A percentile compares a stretch with the other conserved stretches of the same genome.
phyloP scores from a whole-genome alignment of 352 stramenopile genomes.

The Phytophthora kernoviae region DNA sequence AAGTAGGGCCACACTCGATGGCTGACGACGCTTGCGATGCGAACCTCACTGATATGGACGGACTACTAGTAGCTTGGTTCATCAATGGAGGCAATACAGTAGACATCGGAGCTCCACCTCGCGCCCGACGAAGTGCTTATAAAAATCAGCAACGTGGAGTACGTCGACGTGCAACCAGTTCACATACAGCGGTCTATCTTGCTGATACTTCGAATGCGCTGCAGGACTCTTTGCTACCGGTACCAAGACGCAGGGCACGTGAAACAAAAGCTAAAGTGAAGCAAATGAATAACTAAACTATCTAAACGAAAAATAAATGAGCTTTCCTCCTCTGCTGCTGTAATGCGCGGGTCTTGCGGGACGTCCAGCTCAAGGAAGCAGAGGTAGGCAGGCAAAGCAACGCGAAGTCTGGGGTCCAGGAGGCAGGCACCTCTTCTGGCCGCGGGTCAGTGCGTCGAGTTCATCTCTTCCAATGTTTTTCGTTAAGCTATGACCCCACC shows the following conservation, averaged over 20 bases:
- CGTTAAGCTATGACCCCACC: slow-evolving; percentile 56
- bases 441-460: slow-evolving; percentile 38
- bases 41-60: no score
- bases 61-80: no score
- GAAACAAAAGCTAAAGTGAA: slow-evolving; percentile 20
- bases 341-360: slow-evolving; percentile 10
- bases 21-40: no score
- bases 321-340: background rate
- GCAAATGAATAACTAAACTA: slow-evolving; percentile 39
- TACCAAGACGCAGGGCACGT: slow-evolving; percentile 4
- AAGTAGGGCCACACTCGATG: background rate
- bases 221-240: no score
- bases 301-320: slow-evolving; percentile 37
- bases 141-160: no score
- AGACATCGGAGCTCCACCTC: no score
- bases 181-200: no score
- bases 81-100: no score
- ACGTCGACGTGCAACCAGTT: no score
- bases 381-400: slow-evolving; percentile 32
- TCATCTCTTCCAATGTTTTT: slow-evolving; percentile 67
- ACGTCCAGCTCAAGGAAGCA: slow-evolving; percentile 19
- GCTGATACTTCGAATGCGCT: no score
- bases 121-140: no score
- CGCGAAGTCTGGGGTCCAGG: slow-evolving; percentile 23
- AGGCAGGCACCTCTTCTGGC: slow-evolving; percentile 25